Evolutionary conservation across 1,139 yeast genomes (phyloP).

Genomic region (Candida buenavistaensis): DNA sequence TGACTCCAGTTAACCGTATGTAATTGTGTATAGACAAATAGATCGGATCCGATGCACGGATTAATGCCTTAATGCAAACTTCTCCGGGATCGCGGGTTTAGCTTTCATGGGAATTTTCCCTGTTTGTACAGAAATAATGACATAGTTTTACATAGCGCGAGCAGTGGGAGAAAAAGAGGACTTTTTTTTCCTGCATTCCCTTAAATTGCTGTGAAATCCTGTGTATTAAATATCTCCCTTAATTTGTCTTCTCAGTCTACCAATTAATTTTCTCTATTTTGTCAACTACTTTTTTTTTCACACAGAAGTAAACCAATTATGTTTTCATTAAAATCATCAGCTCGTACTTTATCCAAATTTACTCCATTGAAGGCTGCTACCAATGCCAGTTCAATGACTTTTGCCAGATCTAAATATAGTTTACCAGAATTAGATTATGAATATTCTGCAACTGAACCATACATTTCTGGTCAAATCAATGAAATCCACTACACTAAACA

Average conservation of each 20-base stretch:
- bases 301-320: constrained; percentile 8
- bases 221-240: no score
- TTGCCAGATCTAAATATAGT: constrained; percentile 63
- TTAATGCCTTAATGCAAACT: no score
- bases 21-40: constrained; percentile 25
- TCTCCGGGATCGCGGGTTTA: no score
- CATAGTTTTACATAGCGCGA: no score
- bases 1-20: constrained; percentile 99
- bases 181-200: not conserved
- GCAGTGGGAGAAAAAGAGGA: not conserved
- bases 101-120: no score
- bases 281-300: not conserved
- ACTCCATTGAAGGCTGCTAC: constrained; percentile 15
- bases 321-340: constrained; percentile 21
- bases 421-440: constrained; percentile 89
- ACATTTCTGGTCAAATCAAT: constrained; percentile 85
- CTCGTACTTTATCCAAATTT: constrained; percentile 15
- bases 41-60: constrained; percentile 1
- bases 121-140: no score
- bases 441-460: constrained; percentile 87
- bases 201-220: no score
- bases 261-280: not conserved
- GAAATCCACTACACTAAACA: constrained; percentile 78
- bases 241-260: no score
- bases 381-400: constrained; percentile 23